These are phyloP conservation scores for Saccharomyces pastorianus DNA, from an alignment of 1,139 yeast genomes.

Conservation along the genomic window DNA sequence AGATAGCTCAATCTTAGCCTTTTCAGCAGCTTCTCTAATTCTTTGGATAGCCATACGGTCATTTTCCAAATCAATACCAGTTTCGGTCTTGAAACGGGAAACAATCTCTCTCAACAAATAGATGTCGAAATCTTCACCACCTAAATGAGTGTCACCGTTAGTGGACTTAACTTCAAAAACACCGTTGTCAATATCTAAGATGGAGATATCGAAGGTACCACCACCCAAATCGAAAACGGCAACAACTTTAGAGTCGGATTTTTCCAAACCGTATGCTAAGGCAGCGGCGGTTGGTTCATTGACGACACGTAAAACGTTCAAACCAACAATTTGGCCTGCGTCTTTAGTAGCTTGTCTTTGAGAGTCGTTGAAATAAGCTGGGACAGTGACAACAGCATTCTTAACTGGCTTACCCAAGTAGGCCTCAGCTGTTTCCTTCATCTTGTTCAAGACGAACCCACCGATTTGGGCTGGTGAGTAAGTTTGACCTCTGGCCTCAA, in stretches of 20 bases:
- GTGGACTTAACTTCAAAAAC: slow-evolving; percentile 92
- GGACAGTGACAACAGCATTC: slow-evolving; percentile 93
- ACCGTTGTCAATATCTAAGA: slow-evolving; percentile 84
- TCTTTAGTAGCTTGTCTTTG: slow-evolving; percentile 96
- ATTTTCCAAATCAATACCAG: slow-evolving; percentile 62
- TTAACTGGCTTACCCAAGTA: slow-evolving; percentile 83
- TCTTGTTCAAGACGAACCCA: slow-evolving; percentile 84
- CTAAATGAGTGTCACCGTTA: slow-evolving; percentile 91
- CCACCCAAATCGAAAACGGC: slow-evolving; percentile 95
- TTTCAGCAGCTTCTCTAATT: slow-evolving; percentile 92
- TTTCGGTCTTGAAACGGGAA: slow-evolving; percentile 82
- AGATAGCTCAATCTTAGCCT: slow-evolving; percentile 91
- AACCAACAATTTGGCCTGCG: slow-evolving; percentile 91
- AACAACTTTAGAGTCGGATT: slow-evolving; percentile 77
- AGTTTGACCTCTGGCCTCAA: slow-evolving; percentile 60
- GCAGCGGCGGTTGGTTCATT: slow-evolving; percentile 97
- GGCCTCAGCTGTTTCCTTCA: slow-evolving; percentile 91
- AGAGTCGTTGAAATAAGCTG: slow-evolving; percentile 94
- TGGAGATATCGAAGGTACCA: slow-evolving; percentile 90
- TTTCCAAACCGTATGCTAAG: slow-evolving; percentile 89
- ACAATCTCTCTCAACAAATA: slow-evolving; percentile 79
- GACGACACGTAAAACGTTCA: slow-evolving; percentile 84
- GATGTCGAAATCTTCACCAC: slow-evolving; percentile 96
- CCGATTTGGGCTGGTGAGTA: slow-evolving; percentile 88
- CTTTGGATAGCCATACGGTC: slow-evolving; percentile 79